Base-by-base conservation (phyloP, 768 basidiomycete species). In the Trametopsis cervina region DNA sequence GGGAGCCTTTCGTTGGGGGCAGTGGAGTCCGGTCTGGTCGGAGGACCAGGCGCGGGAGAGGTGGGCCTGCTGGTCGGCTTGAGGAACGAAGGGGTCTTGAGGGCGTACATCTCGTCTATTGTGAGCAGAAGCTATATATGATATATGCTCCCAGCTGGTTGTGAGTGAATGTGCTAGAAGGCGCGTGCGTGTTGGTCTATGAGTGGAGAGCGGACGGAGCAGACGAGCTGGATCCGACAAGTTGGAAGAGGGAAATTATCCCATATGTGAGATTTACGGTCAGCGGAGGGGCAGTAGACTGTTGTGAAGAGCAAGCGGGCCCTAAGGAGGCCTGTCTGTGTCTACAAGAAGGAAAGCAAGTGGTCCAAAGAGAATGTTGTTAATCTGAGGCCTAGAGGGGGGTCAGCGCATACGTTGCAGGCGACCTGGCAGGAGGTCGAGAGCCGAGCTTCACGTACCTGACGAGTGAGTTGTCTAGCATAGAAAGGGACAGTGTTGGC, bases 291-390 rank as follows among this genome's bases (percentile, higher is more conserved):
- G 13, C 48, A 39, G 15, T 22, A 12, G 12, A 35, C 27, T 3
- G 36, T 33, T 39, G 40, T 20, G 23, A 45, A 42, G 57, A 44
- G 53, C 53, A 50, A 51, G 26, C 26, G 26, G 60, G 65, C 64
- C 68, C 77, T 83, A 89, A 75, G 87, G 87, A 62, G 87, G 86
- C 54, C 81, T 70, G 74, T 89, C 84, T 44, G 78, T 79, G 77
- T 80, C 80, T 63, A 81, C 68, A 57, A 80, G 64, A 50, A 50
- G 69, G 65, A 70, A 73, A 51, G 66, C 75, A 69, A 79, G 75
- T 56, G 83, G 84, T 64, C 71, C 71, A 64, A 81, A 74, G 67
- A 76, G 71, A 74, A 78, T 71, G 66, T 66, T 71, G 72, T 71
- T 70, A 57, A 62, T 66, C 63, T 70, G 53, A 52, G 55, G 54